Base-by-base conservation (phyloP, 208 protist genomes). In the Leishmania gerbilli region DNA sequence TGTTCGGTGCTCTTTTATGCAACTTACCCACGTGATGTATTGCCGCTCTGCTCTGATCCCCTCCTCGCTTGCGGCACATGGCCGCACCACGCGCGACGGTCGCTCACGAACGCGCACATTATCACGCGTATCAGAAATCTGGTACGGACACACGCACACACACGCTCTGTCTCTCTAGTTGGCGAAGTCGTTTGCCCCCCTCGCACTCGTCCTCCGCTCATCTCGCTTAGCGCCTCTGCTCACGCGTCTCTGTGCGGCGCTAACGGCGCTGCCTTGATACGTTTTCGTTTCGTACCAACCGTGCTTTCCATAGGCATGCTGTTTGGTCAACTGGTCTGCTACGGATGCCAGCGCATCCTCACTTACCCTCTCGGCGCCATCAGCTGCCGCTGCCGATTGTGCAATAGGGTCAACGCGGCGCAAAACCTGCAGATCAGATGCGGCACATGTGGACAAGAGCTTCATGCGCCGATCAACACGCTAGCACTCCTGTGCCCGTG, bases 401-500 rank as follows among this genome's bases (percentile, higher is more conserved):
- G 94, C 83, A 80, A 85, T 34, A 90, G 82, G 15, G 79, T 97
- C 7, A 97, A 95, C 67, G 67, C 92, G 13, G 83, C 91, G 1
- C 89, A 95, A 67, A 79, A 95, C 64, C n/a, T 97, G 27, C 49
- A 79, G 37, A 13, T 96, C 17, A 58, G 19, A 4, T 97, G 94
- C 80, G 77, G 55, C 5, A 65, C 69, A 65, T 97, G 94, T 71
- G 69, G 58, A 1, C 77, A 88, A 27, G 31, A 74, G n/a, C 79
- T 97, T 9, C 47, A 92, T n/a, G 82, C 88, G 5, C 92, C 94
- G n/a, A 87, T 93, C 81, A 97, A 95, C 85, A 95, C 94, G 19
- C 76, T 93, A 27, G 80, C 78, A 0, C 77, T 91, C 17, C 82
- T 97, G 9, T 97, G 94, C 68, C 92, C 92, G n/a, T 93, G 88